phyloP scores from a whole-genome alignment of 768 basidiomycete species.

The Leccinum broughii region DNA sequence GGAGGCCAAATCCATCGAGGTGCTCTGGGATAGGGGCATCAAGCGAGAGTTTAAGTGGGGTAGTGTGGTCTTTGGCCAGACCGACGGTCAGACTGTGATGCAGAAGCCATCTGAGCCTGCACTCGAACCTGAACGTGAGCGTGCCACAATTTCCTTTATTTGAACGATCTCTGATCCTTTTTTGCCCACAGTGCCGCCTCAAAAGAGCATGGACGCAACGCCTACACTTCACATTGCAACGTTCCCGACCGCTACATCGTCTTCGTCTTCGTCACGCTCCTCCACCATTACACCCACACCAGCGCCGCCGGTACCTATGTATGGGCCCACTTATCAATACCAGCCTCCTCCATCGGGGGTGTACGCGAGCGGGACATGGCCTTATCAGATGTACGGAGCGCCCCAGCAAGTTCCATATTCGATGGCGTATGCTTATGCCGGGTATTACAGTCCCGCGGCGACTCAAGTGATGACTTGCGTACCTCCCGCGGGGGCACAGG shows the following conservation, averaged over 20 bases:
- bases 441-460: conserved; percentile 18
- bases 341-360: conserved; percentile 17
- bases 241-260: conserved; percentile 21
- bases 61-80: conserved; percentile 74
- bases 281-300: conserved; percentile 19
- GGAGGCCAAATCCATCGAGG: conserved; percentile 70
- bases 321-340: conserved; percentile 24
- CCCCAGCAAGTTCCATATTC: conserved; percentile 25
- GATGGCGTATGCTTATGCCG: conserved; percentile 18
- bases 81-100: conserved; percentile 61
- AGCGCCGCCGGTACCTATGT: conserved; percentile 22
- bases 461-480: too few relatives aligned
- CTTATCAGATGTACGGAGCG: conserved; percentile 31
- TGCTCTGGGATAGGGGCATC: conserved; percentile 74
- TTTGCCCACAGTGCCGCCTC: conserved; percentile 21
- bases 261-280: conserved; percentile 20
- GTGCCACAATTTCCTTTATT: neutral
- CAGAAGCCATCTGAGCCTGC: conserved; percentile 68
- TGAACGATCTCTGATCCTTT: conserved; percentile 9
- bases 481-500: conserved; percentile 18
- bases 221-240: conserved; percentile 26
- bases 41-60: conserved; percentile 85
- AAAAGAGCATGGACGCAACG: conserved; percentile 10
- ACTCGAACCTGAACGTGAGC: conserved; percentile 47
- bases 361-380: conserved; percentile 31